Base-by-base conservation (phyloP, 495 filamentous ascomycete species). In the Polyplosphaeria fusca region DNA sequence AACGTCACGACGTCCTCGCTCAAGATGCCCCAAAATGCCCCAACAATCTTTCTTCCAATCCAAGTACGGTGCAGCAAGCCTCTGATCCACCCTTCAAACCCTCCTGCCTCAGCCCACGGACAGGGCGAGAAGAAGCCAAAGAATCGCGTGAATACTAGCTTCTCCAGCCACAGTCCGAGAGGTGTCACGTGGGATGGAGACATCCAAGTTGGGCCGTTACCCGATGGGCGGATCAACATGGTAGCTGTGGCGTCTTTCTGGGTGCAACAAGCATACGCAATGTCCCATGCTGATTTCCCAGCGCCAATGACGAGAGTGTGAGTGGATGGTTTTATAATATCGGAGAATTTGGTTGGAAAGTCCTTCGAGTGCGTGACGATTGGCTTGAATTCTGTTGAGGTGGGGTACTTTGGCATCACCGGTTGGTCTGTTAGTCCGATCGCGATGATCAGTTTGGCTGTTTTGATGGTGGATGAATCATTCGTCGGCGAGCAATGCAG, bases 251-350 rank as follows among this genome's bases (percentile, higher is more conserved):
- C 86, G 1, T 75, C 72, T 1, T 48, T 26, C 7, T 47, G 22
- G 0, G 78, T 75, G 1, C 81, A 84, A 63, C 82, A 86, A 3
- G 78, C 74, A 61, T 91, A 91, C 0, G 82, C 88, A 2, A 81
- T 82, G 73, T 94, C 89, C 76, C 81, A 90, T 0, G 79, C 87
- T 1, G 85, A 87, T 67, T 94, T 95, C 1, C 79, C 82, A 12
- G 77, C 83, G 14, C 89, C 89, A 46, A 89, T 77, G 35, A 63
- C 24, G 48, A 63, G 53, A 19, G 48, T 58, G 48, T 58, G 60
- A 1, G 28, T 48, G 14, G 28, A 13, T 5, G 54, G 53, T 45
- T 37, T 25, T 18, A 54, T 42, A 27, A 58, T 50, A 2, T 28
- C 9, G 24, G 47, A 28, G 26, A 32, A 58, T 23, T 58, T 42